Percentiles rank a stretch among this genome's conserved stretches.
phyloP scores from a whole-genome alignment of 2,329 filamentous ascomycete species.

The Thyridium curvatum region DNA sequence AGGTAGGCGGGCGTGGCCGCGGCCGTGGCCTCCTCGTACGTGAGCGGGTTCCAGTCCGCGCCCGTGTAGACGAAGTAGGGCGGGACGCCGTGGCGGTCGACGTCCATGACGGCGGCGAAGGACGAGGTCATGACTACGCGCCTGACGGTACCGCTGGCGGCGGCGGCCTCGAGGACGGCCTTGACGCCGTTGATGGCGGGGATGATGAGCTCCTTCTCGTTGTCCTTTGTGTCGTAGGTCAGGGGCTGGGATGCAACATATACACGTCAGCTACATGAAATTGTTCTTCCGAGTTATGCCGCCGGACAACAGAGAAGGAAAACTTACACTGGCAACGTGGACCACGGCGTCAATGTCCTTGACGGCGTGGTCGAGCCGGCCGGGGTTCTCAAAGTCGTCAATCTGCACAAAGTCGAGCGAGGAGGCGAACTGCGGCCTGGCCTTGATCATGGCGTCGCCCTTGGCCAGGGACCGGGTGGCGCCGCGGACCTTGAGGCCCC shows the following conservation, averaged over 20 bases:
- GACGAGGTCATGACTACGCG: constrained; percentile 35
- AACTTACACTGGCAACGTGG: constrained; percentile 36
- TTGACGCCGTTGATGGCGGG: constrained; percentile 38
- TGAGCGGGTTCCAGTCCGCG: constrained; percentile 34
- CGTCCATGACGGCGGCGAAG: constrained; percentile 33
- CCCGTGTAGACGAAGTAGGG: constrained; percentile 33
- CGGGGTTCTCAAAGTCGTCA: constrained; percentile 30
- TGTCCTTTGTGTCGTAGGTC: constrained; percentile 32
- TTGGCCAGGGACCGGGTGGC: constrained; percentile 20
- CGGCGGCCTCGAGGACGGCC: constrained; percentile 27
- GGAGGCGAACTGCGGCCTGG: constrained; percentile 23
- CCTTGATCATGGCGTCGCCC: constrained; percentile 25
- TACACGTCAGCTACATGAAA: too few relatives aligned
- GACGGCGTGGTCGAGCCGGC: constrained; percentile 28
- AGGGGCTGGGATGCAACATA: constrained; percentile 34
- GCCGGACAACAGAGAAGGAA: not conserved
- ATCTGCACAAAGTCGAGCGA: constrained; percentile 35
- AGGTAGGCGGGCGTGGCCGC: constrained; percentile 7
- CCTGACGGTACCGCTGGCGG: constrained; percentile 17
- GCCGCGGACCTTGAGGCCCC: constrained; percentile 23
- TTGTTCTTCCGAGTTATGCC: not conserved
- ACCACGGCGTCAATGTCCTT: constrained; percentile 35
- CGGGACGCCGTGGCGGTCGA: constrained; percentile 15
- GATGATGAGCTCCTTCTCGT: constrained; percentile 33
- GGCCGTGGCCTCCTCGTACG: constrained; percentile 23